Evolutionary conservation across 805 yeast species (phyloP), one percentile per base, ranked within the genome.

Genomic region (Saccharomycopsis guyanensis): DNA sequence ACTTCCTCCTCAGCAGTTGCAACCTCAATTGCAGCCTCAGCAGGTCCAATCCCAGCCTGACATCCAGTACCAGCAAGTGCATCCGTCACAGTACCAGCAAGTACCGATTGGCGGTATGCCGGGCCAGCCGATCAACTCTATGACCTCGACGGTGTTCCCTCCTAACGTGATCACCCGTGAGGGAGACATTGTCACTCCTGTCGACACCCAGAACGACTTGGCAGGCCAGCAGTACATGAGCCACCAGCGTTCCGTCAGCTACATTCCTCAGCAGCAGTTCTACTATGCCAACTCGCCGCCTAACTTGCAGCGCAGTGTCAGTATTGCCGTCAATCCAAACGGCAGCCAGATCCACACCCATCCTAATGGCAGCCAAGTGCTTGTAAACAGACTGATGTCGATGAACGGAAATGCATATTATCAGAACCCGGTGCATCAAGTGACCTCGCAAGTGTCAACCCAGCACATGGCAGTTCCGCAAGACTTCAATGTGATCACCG

Each of bases 161-260:
- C 42, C n/a, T 6, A 49, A 37, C 27, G 27, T 35, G 10, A 16
- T 41, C 7, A 38, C 37, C 23, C 31, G 25, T 16, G 46, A 45
- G 32, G 46, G 48, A 3, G 18, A 24, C 18, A 40, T 45, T 12
- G 27, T 49, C 13, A 45, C 49, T 16, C 49, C 52, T 8, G 40
- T 45, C 6, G 45, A 40, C 7, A 37, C 50, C n/a, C n/a, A n/a
- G n/a, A n/a, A n/a, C n/a, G n/a, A n/a, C n/a, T n/a, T n/a, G n/a
- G n/a, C n/a, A n/a, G n/a, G n/a, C n/a, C n/a, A n/a, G n/a, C n/a
- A 25, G 29, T 25, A 6, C 29, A 25, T 10, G 29, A 25, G 10
- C 20, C 42, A 20, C 18, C 42, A 39, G 38, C 22, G 18, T 5
- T 20, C 8, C 23, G 45, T 41, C 4, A 34, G 15, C 15, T 18